Evolutionary conservation across 305 asterid genomes (phyloP).

Genomic region (Fraxinus greggii): DNA sequence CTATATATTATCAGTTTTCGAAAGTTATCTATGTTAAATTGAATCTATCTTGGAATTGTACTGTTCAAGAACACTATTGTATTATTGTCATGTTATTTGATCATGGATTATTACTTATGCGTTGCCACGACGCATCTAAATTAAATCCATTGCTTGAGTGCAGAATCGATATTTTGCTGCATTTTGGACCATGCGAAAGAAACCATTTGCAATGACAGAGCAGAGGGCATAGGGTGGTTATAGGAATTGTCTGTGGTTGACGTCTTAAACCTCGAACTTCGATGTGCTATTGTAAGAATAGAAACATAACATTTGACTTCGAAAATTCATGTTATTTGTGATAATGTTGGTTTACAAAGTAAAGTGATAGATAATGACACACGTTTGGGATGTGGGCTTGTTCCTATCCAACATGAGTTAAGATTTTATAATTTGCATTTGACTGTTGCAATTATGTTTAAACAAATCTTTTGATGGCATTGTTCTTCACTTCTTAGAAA

Average conservation of each 20-base stretch:
- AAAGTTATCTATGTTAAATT: neutral
- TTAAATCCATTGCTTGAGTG: neutral
- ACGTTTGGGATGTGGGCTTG: neutral
- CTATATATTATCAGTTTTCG: neutral
- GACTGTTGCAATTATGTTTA: neutral
- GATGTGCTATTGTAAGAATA: neutral
- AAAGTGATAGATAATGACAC: neutral
- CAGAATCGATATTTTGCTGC: conserved; percentile 85
- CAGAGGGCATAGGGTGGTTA: conserved; percentile 5
- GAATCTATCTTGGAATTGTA: neutral
- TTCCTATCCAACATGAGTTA: neutral
- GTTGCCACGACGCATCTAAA: neutral
- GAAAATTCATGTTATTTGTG: neutral
- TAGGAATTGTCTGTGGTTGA: neutral
- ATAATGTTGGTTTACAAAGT: neutral
- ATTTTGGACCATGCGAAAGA: conserved; percentile 91
- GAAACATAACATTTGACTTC: neutral
- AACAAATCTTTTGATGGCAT: neutral
- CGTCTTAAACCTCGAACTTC: neutral
- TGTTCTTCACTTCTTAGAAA: neutral
- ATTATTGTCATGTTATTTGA: neutral
- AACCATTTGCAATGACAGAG: conserved; percentile 21
- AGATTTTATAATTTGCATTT: neutral
- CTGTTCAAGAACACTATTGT: neutral
- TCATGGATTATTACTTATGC: neutral